These are phyloP conservation scores for Aspergillus fumigatiaffinis DNA, from an alignment of 2,329 filamentous ascomycete genomes.

Conservation along the genomic window DNA sequence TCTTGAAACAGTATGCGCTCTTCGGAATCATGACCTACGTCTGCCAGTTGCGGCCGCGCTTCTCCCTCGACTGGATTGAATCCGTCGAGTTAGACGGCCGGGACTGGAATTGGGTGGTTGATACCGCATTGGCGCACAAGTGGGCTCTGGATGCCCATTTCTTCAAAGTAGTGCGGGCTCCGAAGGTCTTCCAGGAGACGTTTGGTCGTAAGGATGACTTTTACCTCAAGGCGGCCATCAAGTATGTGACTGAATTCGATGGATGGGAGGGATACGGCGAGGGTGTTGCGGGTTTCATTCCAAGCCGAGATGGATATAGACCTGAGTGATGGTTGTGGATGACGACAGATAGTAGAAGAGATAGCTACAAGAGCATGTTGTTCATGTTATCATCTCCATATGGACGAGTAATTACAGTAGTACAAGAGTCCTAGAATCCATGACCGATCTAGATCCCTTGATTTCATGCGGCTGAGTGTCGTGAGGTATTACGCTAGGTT, in stretches of 20 bases:
- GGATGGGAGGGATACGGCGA: conserved; percentile 3
- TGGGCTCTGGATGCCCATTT: conserved; percentile 1
- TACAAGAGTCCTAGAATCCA: too few relatives aligned
- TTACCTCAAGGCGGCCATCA: conserved; percentile 43
- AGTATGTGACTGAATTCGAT: conserved; percentile 40
- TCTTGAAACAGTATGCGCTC: conserved; percentile 1
- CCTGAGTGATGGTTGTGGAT: not conserved
- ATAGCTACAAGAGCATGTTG: too few relatives aligned
- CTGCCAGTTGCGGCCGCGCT: not conserved
- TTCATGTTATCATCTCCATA: too few relatives aligned
- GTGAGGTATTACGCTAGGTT: too few relatives aligned
- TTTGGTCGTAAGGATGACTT: conserved; percentile 36
- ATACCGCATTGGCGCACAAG: not conserved
- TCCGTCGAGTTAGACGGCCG: not conserved
- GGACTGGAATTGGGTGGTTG: not conserved
- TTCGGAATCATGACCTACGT: conserved; percentile 3
- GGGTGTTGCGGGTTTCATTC: conserved; percentile 3
- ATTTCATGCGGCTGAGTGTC: too few relatives aligned
- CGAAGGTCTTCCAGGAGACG: conserved; percentile 20
- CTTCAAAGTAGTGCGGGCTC: conserved; percentile 4
- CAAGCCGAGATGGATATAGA: conserved; percentile 5
- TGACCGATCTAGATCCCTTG: too few relatives aligned
- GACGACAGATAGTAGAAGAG: too few relatives aligned
- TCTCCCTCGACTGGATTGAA: not conserved
- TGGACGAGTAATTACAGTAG: too few relatives aligned